phyloP scores from a whole-genome alignment of 2,329 filamentous ascomycete genomes.

The Epichloe uncinata region DNA sequence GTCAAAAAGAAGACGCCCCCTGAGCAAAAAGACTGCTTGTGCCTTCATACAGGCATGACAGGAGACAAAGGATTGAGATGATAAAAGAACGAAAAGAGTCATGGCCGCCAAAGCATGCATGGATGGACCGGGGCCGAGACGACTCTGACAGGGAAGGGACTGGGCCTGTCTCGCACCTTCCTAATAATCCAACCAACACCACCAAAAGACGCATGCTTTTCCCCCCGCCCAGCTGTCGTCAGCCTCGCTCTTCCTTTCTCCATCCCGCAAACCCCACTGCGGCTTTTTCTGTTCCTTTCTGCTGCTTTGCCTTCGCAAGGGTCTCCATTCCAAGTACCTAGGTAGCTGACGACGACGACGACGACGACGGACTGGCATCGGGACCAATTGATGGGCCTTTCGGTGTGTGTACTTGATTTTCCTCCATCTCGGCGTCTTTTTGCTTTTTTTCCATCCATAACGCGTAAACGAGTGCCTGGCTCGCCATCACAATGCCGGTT shows the following conservation, averaged over 20 bases:
- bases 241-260: not conserved
- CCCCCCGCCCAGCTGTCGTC: not conserved
- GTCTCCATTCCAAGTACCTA: not conserved
- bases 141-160: too few relatives aligned
- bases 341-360: not conserved
- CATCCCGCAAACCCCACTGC: not conserved
- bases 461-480: not conserved
- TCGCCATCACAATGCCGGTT: conserved; percentile 23
- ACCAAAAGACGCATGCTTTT: not conserved
- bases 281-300: not conserved
- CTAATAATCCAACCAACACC: not conserved
- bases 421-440: not conserved
- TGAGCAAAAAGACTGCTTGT: too few relatives aligned
- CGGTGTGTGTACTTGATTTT: not conserved
- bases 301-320: not conserved
- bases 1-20: too few relatives aligned
- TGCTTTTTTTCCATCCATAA: not conserved
- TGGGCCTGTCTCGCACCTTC: not conserved
- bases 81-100: too few relatives aligned
- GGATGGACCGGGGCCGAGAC: too few relatives aligned
- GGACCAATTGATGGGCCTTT: not conserved
- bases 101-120: too few relatives aligned
- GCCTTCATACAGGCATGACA: too few relatives aligned
- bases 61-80: too few relatives aligned
- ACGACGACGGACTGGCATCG: not conserved